Evolutionary conservation across 2,329 filamentous ascomycete species (phyloP).

Genomic region (Pseudonectria foliicola): DNA sequence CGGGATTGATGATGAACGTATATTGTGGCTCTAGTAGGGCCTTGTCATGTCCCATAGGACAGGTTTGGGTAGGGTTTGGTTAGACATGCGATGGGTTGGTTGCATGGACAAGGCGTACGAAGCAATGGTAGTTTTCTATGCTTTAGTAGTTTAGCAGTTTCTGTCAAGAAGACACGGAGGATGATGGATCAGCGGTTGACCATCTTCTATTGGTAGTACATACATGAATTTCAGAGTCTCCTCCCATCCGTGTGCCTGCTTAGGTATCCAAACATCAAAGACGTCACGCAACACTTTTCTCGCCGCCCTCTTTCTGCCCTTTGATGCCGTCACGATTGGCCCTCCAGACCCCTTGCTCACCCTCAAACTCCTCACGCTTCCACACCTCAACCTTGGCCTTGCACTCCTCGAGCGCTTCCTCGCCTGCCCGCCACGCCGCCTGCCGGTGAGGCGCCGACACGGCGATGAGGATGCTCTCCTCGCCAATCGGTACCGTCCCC

Average conservation of each 20-base stretch:
- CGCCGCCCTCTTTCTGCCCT: constrained; percentile 38
- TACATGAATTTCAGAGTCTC: background rate
- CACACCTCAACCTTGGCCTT: constrained; percentile 90
- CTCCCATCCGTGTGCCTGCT: too few species aligned
- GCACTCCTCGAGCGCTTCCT: constrained; percentile 80
- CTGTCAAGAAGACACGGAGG: background rate
- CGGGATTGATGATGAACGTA: constrained; percentile 1
- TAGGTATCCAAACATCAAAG: too few species aligned
- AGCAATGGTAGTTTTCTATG: too few species aligned
- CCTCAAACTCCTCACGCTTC: constrained; percentile 86
- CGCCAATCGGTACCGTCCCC: constrained; percentile 78
- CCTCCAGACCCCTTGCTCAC: constrained; percentile 74
- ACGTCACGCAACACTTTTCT: too few species aligned
- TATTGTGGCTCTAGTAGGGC: background rate
- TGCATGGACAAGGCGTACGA: too few species aligned
- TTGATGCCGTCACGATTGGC: constrained; percentile 70
- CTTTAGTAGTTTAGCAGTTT: too few species aligned
- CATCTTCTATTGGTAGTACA: constrained; percentile 2
- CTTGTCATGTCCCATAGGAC: too few species aligned
- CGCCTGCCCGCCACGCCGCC: constrained; percentile 79
- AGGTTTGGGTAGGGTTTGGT: too few species aligned
- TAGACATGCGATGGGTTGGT: too few species aligned
- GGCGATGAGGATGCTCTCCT: constrained; percentile 87
- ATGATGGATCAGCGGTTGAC: constrained; percentile 3
- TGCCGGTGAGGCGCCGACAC: constrained; percentile 77